A percentile compares a stretch with the other conserved stretches of the same genome.
phyloP scores from a whole-genome alignment of 163 green algal genomes.

The Chlamydomonas reinhardtii region DNA sequence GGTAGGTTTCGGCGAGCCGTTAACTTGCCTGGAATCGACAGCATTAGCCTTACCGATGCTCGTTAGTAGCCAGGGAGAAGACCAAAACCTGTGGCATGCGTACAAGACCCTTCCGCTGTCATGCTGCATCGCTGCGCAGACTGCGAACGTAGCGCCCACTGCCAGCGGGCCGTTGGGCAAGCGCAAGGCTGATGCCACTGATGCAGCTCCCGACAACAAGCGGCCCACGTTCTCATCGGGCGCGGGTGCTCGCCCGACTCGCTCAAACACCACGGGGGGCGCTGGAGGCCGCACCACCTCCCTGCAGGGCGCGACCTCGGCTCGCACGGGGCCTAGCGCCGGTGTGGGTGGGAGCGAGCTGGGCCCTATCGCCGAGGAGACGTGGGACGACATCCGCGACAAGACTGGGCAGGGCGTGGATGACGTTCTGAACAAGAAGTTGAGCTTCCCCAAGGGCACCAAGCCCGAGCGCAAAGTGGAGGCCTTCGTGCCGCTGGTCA shows the following conservation, averaged over 20 bases:
- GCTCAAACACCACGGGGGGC: slow-evolving; percentile 30
- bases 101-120: too few species aligned
- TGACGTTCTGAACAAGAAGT: slow-evolving; percentile 62
- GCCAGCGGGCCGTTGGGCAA: not conserved
- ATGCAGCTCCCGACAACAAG: slow-evolving; percentile 23
- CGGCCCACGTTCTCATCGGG: slow-evolving; percentile 11
- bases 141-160: not conserved
- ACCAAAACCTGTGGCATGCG: too few species aligned
- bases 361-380: slow-evolving; percentile 52
- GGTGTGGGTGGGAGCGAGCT: not conserved
- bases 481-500: slow-evolving; percentile 71
- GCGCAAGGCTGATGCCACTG: slow-evolving; percentile 33
- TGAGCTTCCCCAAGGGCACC: slow-evolving; percentile 65
- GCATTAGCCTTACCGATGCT: too few species aligned
- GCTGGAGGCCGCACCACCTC: slow-evolving; percentile 3
- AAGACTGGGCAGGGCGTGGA: slow-evolving; percentile 53
- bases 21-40: too few species aligned
- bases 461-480: slow-evolving; percentile 73
- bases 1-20: not conserved
- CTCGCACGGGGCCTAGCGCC: slow-evolving; percentile 16
- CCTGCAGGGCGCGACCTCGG: not conserved
- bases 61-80: too few species aligned
- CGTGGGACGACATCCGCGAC: slow-evolving; percentile 67
- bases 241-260: slow-evolving; percentile 14
- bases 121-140: not conserved